phyloP scores from a whole-genome alignment of 768 basidiomycete species.

The Serendipita sp. region DNA sequence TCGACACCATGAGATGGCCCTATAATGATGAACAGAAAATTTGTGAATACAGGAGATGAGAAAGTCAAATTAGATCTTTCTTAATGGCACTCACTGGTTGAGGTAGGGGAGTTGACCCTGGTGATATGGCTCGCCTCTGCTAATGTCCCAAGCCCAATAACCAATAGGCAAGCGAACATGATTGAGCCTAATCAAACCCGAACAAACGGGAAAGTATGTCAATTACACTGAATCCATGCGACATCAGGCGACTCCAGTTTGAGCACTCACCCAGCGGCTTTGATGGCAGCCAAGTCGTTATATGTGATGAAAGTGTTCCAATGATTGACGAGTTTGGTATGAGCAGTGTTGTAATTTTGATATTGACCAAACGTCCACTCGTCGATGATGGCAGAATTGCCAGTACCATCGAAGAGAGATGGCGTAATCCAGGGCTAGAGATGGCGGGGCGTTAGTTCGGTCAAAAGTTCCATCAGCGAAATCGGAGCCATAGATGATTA shows the following conservation, averaged over 20 bases:
- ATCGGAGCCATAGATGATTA: not conserved
- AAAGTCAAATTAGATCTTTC: conserved; percentile 19
- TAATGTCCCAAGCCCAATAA: conserved; percentile 79
- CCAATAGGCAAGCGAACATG: conserved; percentile 71
- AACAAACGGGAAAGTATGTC: not conserved
- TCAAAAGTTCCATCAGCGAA: not conserved
- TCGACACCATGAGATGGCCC: conserved; percentile 38
- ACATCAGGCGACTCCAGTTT: not conserved
- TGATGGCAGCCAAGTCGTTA: conserved; percentile 57
- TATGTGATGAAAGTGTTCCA: conserved; percentile 76
- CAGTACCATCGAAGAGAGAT: conserved; percentile 54
- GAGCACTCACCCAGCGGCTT: conserved; percentile 44
- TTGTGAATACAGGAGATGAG: conserved; percentile 28
- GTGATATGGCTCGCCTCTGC: conserved; percentile 56
- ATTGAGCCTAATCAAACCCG: conserved; percentile 37
- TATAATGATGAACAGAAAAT: conserved; percentile 27
- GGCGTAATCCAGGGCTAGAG: conserved; percentile 61
- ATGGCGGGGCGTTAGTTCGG: not conserved
- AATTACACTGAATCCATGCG: not conserved
- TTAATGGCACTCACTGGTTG: not conserved
- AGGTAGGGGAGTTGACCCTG: conserved; percentile 16
- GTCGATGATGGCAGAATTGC: conserved; percentile 13
- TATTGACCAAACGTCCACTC: conserved; percentile 9
- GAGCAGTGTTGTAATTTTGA: not conserved
- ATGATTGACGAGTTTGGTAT: conserved; percentile 26